Percentiles rank a stretch among this genome's conserved stretches.
These are phyloP conservation scores for Abelmoschus esculentus DNA, from an alignment of 345 rosid genomes.

Conservation along the genomic window DNA sequence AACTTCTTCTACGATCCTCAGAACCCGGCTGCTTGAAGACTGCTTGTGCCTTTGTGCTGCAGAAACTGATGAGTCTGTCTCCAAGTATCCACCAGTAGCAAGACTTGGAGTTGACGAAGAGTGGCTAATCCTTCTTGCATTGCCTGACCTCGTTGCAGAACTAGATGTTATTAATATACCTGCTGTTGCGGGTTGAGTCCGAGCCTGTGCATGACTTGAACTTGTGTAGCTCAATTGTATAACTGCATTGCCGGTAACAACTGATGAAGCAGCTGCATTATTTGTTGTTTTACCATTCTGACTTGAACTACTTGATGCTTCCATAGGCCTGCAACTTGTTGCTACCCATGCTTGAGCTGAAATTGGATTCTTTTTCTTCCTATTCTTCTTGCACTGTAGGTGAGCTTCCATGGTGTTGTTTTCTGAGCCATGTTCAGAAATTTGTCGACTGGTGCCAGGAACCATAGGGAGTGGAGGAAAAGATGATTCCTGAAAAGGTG, in stretches of 20 bases:
- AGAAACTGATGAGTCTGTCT: no score
- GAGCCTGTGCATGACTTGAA: conserved; percentile 21
- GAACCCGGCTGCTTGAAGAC: no score
- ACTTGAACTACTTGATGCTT: neutral
- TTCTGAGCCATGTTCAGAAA: no score
- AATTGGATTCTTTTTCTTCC: neutral
- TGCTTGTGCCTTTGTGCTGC: no score
- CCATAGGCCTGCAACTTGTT: neutral
- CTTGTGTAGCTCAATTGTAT: neutral
- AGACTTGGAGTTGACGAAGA: conserved; percentile 71
- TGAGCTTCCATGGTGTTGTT: neutral
- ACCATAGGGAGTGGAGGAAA: no score
- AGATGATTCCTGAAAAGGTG: no score
- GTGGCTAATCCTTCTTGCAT: conserved; percentile 39
- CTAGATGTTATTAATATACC: conserved; percentile 22
- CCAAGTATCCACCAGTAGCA: conserved; percentile 18
- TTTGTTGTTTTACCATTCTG: neutral
- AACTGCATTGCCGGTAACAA: neutral
- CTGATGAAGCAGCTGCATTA: neutral
- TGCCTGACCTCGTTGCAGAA: conserved; percentile 28
- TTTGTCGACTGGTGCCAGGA: no score
- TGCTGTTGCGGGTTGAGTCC: conserved; percentile 17
- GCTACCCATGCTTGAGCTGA: neutral
- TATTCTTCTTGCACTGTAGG: neutral
- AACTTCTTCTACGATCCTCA: no score